Base-by-base conservation (phyloP, 495 filamentous ascomycete species). In the Tuber umbilicatum region DNA sequence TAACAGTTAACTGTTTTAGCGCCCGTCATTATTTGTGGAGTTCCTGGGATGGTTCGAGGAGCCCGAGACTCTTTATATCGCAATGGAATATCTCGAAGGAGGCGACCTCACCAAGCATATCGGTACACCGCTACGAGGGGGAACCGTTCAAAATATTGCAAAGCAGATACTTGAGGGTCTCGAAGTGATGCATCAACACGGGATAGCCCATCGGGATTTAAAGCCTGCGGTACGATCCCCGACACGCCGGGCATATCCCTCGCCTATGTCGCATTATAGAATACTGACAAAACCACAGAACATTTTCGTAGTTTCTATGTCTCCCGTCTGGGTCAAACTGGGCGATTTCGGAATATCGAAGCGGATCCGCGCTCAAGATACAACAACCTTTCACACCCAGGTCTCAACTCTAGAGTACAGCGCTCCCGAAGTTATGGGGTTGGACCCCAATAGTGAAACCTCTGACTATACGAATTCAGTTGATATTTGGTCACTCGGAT, bases 331-430 rank as follows among this genome's bases (percentile, higher is more conserved):
- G 45, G 74, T 75, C 50, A 75, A 75, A 16, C 40, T 75, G 21
- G 70, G 70, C 21, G 70, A 73, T 69, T 75, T 75, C 39, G 74
- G 70, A 23, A 40, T 73, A n/a, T 75, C 74, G 23, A 75, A 75
- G 47, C 47, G 73, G 35, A 2, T 70, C 68, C 16, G 1, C 5
- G 5, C 21, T 75, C 50, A 68, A 0, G 45, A 35, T 7, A 55
- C 73, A 4, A 45, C 42, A 45, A 19, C 42, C 42, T 19, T 45
- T 5, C 42, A 45, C 42, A 45, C 42, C 16, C 10, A 4, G 9
- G 7, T 70, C 19, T 23, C 69, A 43, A 77, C 75, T 1, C 14
- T 14, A 14, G 12, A 21, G 1, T 77, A 71, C 35, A n/a, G 40
- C 7, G 69, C 75, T 6, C 73, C 73, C 5, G 73, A 75, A 41